Percentiles rank a stretch among this genome's conserved stretches.
Conservation (phyloP, 108 stramenopile genomes). For the Cylindrotheca closterium region DNA sequence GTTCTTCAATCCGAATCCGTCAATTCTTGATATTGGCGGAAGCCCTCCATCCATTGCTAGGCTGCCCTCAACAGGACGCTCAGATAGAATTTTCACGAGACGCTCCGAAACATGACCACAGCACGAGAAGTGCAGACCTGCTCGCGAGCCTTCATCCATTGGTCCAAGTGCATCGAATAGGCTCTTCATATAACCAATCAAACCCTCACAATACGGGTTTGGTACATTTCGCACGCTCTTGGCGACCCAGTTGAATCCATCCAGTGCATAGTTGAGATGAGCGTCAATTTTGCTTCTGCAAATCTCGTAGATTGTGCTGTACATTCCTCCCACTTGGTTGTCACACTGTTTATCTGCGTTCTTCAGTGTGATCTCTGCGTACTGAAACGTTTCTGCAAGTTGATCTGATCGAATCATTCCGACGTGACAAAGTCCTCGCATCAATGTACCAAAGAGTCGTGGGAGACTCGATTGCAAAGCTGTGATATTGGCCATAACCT, state of each 20-base stretch:
- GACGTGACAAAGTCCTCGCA: slow-evolving; percentile 86
- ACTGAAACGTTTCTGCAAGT: slow-evolving; percentile 80
- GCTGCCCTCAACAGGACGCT: slow-evolving; percentile 47
- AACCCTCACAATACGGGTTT: slow-evolving; percentile 82
- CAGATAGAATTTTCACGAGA: slow-evolving; percentile 72
- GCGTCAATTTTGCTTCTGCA: slow-evolving; percentile 86
- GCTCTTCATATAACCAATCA: slow-evolving; percentile 80
- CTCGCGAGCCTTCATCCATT: slow-evolving; percentile 88
- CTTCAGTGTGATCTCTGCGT: slow-evolving; percentile 77
- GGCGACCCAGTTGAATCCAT: slow-evolving; percentile 85
- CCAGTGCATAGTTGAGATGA: slow-evolving; percentile 79
- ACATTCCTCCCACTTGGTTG: slow-evolving; percentile 85
- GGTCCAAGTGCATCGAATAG: slow-evolving; percentile 81
- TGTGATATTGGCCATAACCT: slow-evolving; percentile 86
- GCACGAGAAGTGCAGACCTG: slow-evolving; percentile 89
- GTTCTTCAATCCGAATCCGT: slow-evolving; percentile 87
- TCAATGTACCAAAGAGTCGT: slow-evolving; percentile 84
- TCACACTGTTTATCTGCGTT: slow-evolving; percentile 88
- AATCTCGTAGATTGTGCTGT: slow-evolving; percentile 84
- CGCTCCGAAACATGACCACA: slow-evolving; percentile 89
- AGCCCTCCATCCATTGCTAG: slow-evolving; percentile 31
- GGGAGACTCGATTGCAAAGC: slow-evolving; percentile 78
- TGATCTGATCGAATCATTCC: slow-evolving; percentile 84
- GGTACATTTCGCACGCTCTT: slow-evolving; percentile 74
- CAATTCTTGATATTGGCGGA: slow-evolving; percentile 78